A percentile compares a stretch with the other conserved stretches of the same genome.
Evolutionary conservation across 2,329 filamentous ascomycete species (phyloP).

Genomic region (Coniochaeta pulveracea): DNA sequence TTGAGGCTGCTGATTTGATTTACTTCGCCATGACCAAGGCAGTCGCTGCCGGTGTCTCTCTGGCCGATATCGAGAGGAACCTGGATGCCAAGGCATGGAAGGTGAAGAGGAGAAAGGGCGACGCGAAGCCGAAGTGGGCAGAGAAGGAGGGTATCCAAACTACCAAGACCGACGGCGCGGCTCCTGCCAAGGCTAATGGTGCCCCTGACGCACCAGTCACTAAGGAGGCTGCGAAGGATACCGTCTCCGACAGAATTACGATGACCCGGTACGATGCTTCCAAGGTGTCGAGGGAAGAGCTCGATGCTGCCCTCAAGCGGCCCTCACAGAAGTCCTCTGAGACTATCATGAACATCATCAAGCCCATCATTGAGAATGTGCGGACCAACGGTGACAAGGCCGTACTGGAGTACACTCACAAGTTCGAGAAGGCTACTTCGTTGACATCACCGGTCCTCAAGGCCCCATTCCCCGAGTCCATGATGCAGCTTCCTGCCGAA

Average conservation of each 20-base stretch:
- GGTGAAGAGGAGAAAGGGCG: conserved; percentile 83
- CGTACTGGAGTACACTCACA: conserved; percentile 87
- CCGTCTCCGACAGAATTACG: conserved; percentile 45
- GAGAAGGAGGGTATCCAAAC: conserved; percentile 63
- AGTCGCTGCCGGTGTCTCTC: conserved; percentile 67
- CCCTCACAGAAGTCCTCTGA: conserved; percentile 95
- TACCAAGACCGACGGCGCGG: conserved; percentile 21
- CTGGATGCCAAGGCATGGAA: conserved; percentile 92
- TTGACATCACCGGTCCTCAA: conserved; percentile 80
- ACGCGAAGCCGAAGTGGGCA: conserved; percentile 89
- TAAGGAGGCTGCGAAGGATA: conserved; percentile 25
- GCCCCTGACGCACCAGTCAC: conserved; percentile 21
- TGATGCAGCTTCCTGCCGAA: conserved; percentile 78
- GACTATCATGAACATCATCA: conserved; percentile 80
- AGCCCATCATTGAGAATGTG: conserved; percentile 84
- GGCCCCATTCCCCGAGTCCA: conserved; percentile 72
- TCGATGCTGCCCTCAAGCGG: conserved; percentile 67
- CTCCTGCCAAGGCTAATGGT: conserved; percentile 14
- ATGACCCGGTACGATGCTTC: conserved; percentile 73
- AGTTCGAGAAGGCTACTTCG: conserved; percentile 92
- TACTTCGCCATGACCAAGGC: conserved; percentile 95
- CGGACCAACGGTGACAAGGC: conserved; percentile 76
- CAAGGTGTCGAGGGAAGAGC: conserved; percentile 49
- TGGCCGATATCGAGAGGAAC: conserved; percentile 85
- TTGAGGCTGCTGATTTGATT: conserved; percentile 88